These are phyloP conservation scores for Castanea mollissima DNA, from an alignment of 306 rosid species.

Conservation along the genomic window DNA sequence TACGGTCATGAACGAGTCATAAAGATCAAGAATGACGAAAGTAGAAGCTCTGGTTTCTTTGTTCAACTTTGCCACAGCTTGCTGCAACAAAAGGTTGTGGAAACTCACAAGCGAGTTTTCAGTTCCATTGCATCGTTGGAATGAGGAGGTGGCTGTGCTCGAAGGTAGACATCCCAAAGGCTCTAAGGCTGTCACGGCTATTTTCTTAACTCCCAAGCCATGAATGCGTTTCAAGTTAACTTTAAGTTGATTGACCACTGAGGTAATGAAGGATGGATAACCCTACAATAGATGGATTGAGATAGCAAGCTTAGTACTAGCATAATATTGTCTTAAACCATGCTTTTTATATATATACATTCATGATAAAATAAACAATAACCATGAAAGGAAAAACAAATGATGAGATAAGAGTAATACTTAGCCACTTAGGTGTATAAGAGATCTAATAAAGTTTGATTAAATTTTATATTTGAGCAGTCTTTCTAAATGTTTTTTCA, in stretches of 20 bases:
- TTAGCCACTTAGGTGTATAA: too few species aligned
- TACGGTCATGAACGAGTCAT: constrained; percentile 58
- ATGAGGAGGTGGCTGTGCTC: constrained; percentile 38
- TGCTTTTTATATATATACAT: too few species aligned
- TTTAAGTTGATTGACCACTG: constrained; percentile 57
- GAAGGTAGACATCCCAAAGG: constrained; percentile 84
- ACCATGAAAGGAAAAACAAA: background rate
- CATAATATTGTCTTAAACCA: too few species aligned
- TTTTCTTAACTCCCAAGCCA: constrained; percentile 63
- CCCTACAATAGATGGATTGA: constrained; percentile 36
- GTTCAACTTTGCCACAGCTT: constrained; percentile 56
- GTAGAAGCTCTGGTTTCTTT: constrained; percentile 26
- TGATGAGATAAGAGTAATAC: too few species aligned
- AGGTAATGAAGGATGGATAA: constrained; percentile 37
- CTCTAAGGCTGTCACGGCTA: constrained; percentile 50
- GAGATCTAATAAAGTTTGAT: too few species aligned
- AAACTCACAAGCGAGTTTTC: constrained; percentile 37
- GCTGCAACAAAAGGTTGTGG: constrained; percentile 63
- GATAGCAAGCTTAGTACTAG: too few species aligned
- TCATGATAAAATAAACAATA: too few species aligned
- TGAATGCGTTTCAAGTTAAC: constrained; percentile 49
- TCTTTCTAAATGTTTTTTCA: too few species aligned
- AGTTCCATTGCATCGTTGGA: constrained; percentile 48
- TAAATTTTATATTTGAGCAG: too few species aligned
- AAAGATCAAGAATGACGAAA: constrained; percentile 54